Base-by-base conservation (phyloP, 768 basidiomycete genomes). In the Rubroboletus pulcherrimus region DNA sequence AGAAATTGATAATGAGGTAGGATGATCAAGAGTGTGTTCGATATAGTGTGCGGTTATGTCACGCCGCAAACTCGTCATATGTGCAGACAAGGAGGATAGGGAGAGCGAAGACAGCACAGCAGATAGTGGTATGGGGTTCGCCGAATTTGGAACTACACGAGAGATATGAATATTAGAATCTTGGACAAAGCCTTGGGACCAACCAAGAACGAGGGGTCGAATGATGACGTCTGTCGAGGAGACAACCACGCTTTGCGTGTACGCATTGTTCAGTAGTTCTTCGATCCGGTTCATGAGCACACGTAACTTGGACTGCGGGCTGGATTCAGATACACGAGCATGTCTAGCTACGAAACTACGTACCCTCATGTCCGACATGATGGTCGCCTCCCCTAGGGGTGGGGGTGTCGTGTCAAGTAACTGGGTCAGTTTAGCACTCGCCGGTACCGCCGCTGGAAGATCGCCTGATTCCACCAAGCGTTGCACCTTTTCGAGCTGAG, bases 261-360 rank as follows among this genome's bases (percentile, higher is more conserved):
- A 91, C 3, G 85, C 86, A 45, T 89, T 83, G 59, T 77, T 81
- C 24, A 93, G 75, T 62, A 89, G 84, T 57, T 91, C 91, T 64
- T 89, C 84, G 7, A 82, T 70, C 37, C 81, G 80, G 53, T 86
- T 82, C 63, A 77, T 77, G 26, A 78, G 68, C 9, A 81, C 77
- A 56, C 77, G 78, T 55, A 83, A 78, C 60, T 75, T 81, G 48
- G 73, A 76, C 90, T 93, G 59, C 7, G 17, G 8, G 5, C 19
- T 30, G 12, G 15, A 52, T 19, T 63, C 17, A 61, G 50, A 49
- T n/a, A 40, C 42, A 39, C 3, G 8, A 24, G 10, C 5, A 31
- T 24, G 42, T 35, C 15, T 17, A 12, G 38, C 45, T n/a, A 61
- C 43, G n/a, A 34, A 30, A 24, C 19, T 10, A 65, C 78, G 33